Percentiles rank a stretch among this genome's conserved stretches.
Conservation (phyloP, 805 yeast genomes). For the Millerozyma miso region DNA sequence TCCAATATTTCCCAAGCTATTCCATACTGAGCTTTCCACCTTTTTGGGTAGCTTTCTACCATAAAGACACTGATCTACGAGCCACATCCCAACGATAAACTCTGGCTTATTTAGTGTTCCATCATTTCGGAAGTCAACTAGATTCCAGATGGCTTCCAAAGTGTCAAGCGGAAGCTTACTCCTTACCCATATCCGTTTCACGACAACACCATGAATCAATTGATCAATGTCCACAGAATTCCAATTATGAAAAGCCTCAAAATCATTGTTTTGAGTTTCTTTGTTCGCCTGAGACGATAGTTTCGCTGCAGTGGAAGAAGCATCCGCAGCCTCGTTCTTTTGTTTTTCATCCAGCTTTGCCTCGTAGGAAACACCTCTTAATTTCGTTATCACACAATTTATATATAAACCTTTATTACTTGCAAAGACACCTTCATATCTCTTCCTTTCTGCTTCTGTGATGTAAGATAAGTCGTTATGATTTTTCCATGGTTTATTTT, state of each 20-base stretch:
- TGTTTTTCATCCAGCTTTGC: slow-evolving; percentile 10
- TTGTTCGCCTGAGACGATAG: slow-evolving; percentile 26
- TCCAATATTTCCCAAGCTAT: slow-evolving; percentile 57
- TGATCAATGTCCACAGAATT: slow-evolving; percentile 23
- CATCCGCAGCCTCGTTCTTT: slow-evolving; percentile 14
- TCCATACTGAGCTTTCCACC: slow-evolving; percentile 73
- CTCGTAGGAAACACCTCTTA: slow-evolving; percentile 26
- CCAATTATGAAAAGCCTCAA: slow-evolving; percentile 28
- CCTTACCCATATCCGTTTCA: slow-evolving; percentile 74
- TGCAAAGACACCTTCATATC: slow-evolving; percentile 94
- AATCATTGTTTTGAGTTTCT: slow-evolving; percentile 16
- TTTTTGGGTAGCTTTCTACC: slow-evolving; percentile 82
- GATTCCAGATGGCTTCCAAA: slow-evolving; percentile 57
- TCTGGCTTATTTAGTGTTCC: slow-evolving; percentile 77
- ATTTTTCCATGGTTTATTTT: slow-evolving; percentile 91
- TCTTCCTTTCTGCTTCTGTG: slow-evolving; percentile 65
- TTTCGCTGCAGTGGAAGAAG: slow-evolving; percentile 29
- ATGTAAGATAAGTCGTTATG: slow-evolving; percentile 55
- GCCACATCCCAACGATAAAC: slow-evolving; percentile 96
- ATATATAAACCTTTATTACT: slow-evolving; percentile 72
- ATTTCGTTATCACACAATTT: slow-evolving; percentile 28
- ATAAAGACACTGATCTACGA: slow-evolving; percentile 91
- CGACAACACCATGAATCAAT: slow-evolving; percentile 58
- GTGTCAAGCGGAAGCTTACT: slow-evolving; percentile 65
- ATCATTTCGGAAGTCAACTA: slow-evolving; percentile 63